These are phyloP conservation scores for Symbiodinium pilosum DNA, from an alignment of 73 alveolate species.

Conservation along the genomic window DNA sequence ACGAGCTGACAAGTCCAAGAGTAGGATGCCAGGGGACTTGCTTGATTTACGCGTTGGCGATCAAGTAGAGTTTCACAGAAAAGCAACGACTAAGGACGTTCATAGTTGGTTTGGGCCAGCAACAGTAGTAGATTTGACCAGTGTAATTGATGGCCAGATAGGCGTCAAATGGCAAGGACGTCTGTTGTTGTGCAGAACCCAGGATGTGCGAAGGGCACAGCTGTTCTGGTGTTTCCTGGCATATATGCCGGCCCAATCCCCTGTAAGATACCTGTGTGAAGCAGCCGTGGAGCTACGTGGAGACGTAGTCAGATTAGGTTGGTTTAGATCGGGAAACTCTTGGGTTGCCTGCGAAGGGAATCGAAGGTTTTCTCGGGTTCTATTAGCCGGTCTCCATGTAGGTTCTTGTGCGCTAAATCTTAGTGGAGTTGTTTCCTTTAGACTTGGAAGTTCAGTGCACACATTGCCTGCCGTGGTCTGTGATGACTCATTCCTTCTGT, in stretches of 20 bases:
- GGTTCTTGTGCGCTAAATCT: not conserved
- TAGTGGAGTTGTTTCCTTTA: not conserved
- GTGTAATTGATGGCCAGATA: not conserved
- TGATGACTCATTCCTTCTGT: slow-evolving; percentile 9
- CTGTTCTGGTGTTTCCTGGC: not conserved
- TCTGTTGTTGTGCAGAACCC: not conserved
- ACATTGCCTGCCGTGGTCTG: not conserved
- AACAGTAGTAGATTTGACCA: not conserved
- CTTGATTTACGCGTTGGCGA: slow-evolving; percentile 9
- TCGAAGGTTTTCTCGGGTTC: not conserved
- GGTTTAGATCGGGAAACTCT: not conserved
- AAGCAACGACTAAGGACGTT: not conserved
- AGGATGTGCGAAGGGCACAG: slow-evolving; percentile 12
- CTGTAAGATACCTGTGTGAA: not conserved
- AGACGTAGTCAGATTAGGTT: not conserved
- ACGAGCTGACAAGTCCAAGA: not conserved
- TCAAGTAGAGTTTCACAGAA: not conserved
- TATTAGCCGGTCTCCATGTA: slow-evolving; percentile 11
- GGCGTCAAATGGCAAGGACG: slow-evolving; percentile 37
- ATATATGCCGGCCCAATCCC: not conserved
- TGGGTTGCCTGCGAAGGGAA: slow-evolving; percentile 27
- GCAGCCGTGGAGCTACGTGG: not conserved
- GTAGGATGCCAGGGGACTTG: not conserved
- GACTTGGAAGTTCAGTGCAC: not conserved
- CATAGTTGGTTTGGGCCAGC: slow-evolving; percentile 42